Base-by-base conservation (phyloP, 768 basidiomycete species). In the Leccinum rimulosum region DNA sequence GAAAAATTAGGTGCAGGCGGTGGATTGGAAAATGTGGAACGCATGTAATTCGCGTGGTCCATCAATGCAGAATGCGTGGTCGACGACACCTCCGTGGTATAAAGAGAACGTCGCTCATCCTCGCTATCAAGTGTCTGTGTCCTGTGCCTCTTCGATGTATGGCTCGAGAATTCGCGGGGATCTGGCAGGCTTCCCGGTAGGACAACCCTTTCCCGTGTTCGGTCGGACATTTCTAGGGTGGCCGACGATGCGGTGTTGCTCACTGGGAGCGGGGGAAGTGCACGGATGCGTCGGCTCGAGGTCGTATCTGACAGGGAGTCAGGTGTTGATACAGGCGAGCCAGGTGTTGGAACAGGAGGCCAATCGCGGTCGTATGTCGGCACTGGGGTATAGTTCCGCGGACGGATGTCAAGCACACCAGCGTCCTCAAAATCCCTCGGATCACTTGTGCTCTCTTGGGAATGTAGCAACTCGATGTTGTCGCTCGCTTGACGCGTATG, bases 211-310 rank as follows among this genome's bases (percentile, higher is more conserved):
- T 57, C 56, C 27, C n/a, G 49, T 1, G 40, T 17, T 4, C 27
- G 47, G 15, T 25, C 48, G 14, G 50, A 9, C 11, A 54, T 48
- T 15, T 45, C 52, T 30, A 45, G 22, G n/a, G 50, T 30, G n/a
- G 11, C 22, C 14, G 50, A 52, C 8, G 53, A 35, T 14, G 35
- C 45, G 19, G 19, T 7, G 35, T 35, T 52, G 43, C 12, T 40
- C 19, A 36, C 57, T 1, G 73, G 72, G 31, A 68, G 72, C 7
- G 70, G 69, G 30, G 73, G 73, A 33, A 74, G 63, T n/a, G 71
- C 68, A 22, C 72, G 69, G 50, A 74, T 27, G 12, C 62, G 62
- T 38, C 56, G 71, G 15, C 45, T 50, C 30, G 64, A 54, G 40
- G 58, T 45, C 25, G 52, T 63, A 9, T 66, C 66, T 47, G 59